Evolutionary conservation across 805 yeast genomes (phyloP), one percentile per base, ranked within the genome.

Genomic region (Cyberlindnera euphorbiiphila): DNA sequence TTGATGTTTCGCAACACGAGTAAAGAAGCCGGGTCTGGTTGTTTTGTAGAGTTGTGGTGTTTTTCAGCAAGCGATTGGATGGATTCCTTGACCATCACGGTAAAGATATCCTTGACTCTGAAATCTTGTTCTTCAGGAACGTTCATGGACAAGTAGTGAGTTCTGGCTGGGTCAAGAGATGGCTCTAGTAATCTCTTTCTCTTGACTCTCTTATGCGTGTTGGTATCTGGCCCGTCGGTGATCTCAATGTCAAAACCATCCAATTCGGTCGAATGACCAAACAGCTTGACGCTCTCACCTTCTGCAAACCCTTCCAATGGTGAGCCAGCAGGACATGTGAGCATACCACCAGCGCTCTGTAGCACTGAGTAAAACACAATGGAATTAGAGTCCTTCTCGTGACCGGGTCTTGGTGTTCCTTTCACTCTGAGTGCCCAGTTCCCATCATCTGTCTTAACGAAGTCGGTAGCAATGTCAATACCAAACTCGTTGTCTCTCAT

Each of bases 341-440:
- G 48, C 34, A 63, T 64, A 1, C 69, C 78, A 17, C 41, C 76
- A 12, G 45, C 74, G 23, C 81, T 81, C 59, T 87, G 94, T 31
- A 88, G 65, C 1, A 85, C 93, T 15, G 85, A 68, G 59, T 89
- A 91, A 62, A 85, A 78, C 5, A 89, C 78, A 34, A 91, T 61
- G 0, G 94, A 75, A 3, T 83, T 75, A 5, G 74, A 68, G 12
- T 69, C 66, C 23, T 65, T 46, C 45, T 70, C 74, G 37, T 56
- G 58, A 0, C 78, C 73, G 20, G 66, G 60, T 25, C 71, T 61
- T 5, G 96, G 85, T 15, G 57, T 62, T 10, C 96, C 88, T 33
- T 65, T 71, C 11, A 93, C 71, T 42, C 81, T 76, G 10, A 78
- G 70, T 0, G 78, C 95, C 98, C 98, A 91, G 31, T 83, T 80